These are phyloP conservation scores for Elongisporangium prolatum DNA, from an alignment of 352 stramenopile genomes.

Conservation along the genomic window DNA sequence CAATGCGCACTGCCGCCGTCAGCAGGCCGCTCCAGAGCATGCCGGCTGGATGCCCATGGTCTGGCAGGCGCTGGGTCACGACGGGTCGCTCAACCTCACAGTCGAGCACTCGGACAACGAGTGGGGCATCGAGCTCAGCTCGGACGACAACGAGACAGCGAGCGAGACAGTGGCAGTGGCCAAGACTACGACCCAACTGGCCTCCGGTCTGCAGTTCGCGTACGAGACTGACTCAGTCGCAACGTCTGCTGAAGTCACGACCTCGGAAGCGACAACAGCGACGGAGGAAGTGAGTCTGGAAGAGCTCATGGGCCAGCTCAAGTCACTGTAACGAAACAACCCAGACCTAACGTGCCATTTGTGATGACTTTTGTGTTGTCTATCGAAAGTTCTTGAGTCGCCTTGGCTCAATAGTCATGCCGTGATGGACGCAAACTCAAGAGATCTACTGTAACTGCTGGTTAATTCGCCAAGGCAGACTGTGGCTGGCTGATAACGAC, in stretches of 20 bases:
- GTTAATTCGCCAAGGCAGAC: too few species aligned
- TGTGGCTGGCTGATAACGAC: too few species aligned
- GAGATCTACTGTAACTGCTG: too few species aligned
- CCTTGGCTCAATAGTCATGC: too few species aligned
- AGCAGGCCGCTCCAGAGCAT: constrained; percentile 48
- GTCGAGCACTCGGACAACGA: constrained; percentile 80
- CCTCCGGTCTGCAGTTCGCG: constrained; percentile 55
- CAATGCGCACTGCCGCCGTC: constrained; percentile 67
- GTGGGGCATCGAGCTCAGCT: constrained; percentile 81
- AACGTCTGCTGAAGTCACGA: constrained; percentile 14
- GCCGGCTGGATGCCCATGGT: constrained; percentile 65
- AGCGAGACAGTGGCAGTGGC: constrained; percentile 2
- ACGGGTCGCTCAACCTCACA: constrained; percentile 33
- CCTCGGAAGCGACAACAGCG: constrained; percentile 15
- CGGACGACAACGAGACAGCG: constrained; percentile 13
- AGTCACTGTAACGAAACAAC: constrained; percentile 38
- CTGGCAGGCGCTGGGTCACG: constrained; percentile 53
- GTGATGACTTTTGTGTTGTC: neutral
- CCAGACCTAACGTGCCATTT: neutral
- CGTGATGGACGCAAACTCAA: too few species aligned
- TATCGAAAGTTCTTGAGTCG: too few species aligned
- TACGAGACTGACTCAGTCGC: constrained; percentile 23
- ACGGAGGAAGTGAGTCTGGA: constrained; percentile 54
- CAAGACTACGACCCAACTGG: constrained; percentile 19
- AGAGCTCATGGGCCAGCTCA: constrained; percentile 77